Conservation (phyloP, 352 stramenopile genomes). For the Pythium grandisporangium region DNA sequence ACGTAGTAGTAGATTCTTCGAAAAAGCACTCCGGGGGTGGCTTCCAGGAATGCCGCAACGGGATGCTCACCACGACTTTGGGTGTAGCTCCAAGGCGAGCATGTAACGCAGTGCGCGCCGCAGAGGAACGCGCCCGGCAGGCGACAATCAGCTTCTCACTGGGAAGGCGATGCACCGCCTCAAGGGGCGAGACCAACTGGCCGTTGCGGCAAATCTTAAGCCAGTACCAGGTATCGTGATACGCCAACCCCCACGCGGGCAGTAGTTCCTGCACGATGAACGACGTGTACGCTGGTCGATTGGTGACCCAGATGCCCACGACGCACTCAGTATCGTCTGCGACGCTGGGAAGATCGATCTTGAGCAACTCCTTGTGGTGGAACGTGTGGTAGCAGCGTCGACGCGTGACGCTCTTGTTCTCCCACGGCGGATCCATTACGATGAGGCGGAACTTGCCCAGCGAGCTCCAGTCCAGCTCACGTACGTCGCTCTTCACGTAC, state of each 20-base stretch:
- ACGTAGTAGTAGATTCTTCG: constrained; percentile 1
- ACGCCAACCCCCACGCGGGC: constrained; percentile 46
- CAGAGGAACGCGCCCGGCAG: constrained; percentile 18
- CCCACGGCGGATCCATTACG: constrained; percentile 65
- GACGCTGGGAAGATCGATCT: constrained; percentile 19
- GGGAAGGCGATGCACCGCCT: constrained; percentile 52
- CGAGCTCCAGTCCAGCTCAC: constrained; percentile 10
- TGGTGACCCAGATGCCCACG: constrained; percentile 70
- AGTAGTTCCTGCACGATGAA: constrained; percentile 53
- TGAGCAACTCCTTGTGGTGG: constrained; percentile 42
- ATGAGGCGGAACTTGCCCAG: constrained; percentile 27
- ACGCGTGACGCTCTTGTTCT: constrained; percentile 67
- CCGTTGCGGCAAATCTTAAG: constrained; percentile 51
- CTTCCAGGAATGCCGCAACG: constrained; percentile 72
- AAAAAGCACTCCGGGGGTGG: constrained; percentile 59
- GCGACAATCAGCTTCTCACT: constrained; percentile 61
- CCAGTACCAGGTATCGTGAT: constrained; percentile 64
- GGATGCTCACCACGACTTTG: constrained; percentile 50
- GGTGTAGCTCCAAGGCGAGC: constrained; percentile 18
- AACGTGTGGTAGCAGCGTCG: constrained; percentile 50
- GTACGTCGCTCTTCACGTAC: constrained; percentile 14
- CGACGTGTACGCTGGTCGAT: constrained; percentile 37
- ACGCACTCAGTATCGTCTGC: constrained; percentile 31
- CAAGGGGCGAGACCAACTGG: constrained; percentile 47
- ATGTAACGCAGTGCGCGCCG: constrained; percentile 8